Base-by-base conservation (phyloP, 2,329 filamentous ascomycete genomes). In the Pseudogymnoascus sp. region DNA sequence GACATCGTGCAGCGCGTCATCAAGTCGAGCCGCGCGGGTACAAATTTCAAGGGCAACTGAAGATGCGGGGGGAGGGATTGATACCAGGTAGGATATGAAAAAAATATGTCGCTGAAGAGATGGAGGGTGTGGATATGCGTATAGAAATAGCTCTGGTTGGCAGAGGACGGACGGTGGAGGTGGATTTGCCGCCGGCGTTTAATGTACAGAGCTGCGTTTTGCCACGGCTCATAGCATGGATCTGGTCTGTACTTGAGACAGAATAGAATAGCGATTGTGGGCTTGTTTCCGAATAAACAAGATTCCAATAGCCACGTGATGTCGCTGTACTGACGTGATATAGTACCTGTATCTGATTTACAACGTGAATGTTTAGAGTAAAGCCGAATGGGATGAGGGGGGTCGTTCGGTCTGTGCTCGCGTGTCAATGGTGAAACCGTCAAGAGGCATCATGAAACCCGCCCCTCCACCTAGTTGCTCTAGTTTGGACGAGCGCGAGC, bases 1-100 rank as follows among this genome's bases (percentile, higher is more conserved):
- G 83, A 86, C 56, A 84, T 87, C 67, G 89, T 97, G 64, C 91
- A 96, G 76, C 83, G 83, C 62, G 87, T 93, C 62, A 91, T 93
- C 80, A 92, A 91, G 78, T 85, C 83, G 66, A 85, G 82, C 69
- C 79, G 84, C 68, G 83, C 84, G 23, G 82, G 84, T 72, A 80
- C 83, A 19, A 78, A 76, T 59, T 82, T 74, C 17, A 67, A 71
- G 63, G 50, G 59, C 40, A 44, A 56, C 35, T 61, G 59, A 53
- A 33, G 33, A 33, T 33, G 17, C 15, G 50, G 50, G 40, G 50
- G 50, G 40, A 7, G 23, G n/a, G 29, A 31, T 56, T 56, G 50
- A 56, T 56, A 56, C 50, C 50, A 56, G 29, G 7, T 29, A 56
- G 50, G 50, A 56, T 33, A 56, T 56, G 50, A 33, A 11, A 33